phyloP scores from a whole-genome alignment of 2,329 filamentous ascomycete species.

The Microdochium paspali region DNA sequence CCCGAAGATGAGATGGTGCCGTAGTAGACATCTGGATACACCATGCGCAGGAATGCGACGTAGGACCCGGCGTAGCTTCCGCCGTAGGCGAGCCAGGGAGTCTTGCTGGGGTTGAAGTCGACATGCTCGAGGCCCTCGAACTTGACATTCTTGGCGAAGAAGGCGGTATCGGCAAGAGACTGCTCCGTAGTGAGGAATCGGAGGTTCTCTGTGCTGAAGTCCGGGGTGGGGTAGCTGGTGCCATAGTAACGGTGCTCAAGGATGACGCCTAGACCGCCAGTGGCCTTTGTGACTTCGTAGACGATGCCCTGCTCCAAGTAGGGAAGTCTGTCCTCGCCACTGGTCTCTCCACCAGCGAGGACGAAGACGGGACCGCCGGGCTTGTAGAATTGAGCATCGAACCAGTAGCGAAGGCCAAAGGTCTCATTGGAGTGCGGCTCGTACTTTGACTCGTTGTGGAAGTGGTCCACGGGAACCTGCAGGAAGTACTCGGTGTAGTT shows the following conservation, averaged over 20 bases:
- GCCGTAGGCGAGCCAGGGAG: conserved; percentile 71
- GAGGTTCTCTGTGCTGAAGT: conserved; percentile 59
- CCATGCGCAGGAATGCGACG: conserved; percentile 63
- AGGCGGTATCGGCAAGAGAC: conserved; percentile 70
- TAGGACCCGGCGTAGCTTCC: conserved; percentile 78
- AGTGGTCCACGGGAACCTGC: conserved; percentile 62
- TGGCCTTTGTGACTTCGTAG: conserved; percentile 59
- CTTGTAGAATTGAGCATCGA: conserved; percentile 67
- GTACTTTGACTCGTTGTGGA: conserved; percentile 70
- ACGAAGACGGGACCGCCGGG: conserved; percentile 74
- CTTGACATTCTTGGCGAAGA: conserved; percentile 65
- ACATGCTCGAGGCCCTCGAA: conserved; percentile 61
- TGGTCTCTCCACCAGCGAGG: conserved; percentile 62
- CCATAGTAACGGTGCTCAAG: conserved; percentile 88
- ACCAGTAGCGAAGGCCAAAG: conserved; percentile 74
- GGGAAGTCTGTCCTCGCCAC: conserved; percentile 50
- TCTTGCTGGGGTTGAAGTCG: conserved; percentile 54
- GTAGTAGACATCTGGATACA: conserved; percentile 73
- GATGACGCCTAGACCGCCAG: conserved; percentile 67
- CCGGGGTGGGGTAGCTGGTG: conserved; percentile 56
- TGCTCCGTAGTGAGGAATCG: conserved; percentile 81
- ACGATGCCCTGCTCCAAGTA: conserved; percentile 74
- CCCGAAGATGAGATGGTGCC: conserved; percentile 73
- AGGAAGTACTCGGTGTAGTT: conserved; percentile 29
- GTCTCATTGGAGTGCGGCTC: conserved; percentile 62